Evolutionary conservation across 352 stramenopile genomes (phyloP), one percentile per base, ranked within the genome.

Genomic region (Blastocystis sp.): DNA sequence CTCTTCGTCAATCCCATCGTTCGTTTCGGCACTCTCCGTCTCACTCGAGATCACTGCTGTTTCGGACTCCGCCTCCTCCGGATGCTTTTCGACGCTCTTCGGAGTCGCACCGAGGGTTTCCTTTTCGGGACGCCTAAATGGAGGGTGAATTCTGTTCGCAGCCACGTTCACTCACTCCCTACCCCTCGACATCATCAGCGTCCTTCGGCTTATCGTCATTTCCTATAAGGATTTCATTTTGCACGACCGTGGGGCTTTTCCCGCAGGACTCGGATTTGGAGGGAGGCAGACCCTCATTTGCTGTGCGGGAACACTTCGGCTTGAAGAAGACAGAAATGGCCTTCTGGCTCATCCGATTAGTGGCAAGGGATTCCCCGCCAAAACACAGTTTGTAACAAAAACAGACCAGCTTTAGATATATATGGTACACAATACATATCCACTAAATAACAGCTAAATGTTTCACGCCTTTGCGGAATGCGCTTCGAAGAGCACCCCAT

Each of bases 301-400:
- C 54, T 4, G 3, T 11, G 10, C 34, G 7, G 64, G 10, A 43
- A 28, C 52, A 52, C 42, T 24, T 84, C 10, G 74, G 54, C 21
- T 84, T 84, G 74, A 84, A 84, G 48, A 70, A 84, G 54, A 69
- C 52, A 1, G 61, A 54, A 84, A 84, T 84, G 2, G 74, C 43
- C 3, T 28, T 42, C 60, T 66, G 74, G 66, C 74, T 84, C 74
- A 84, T 84, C n/a, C n/a, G 38, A 17, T 57, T 57, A 17, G 48
- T 57, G 48, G 14, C 14, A 17, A 7, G 48, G 48, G 14, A 17
- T 57, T 7, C 48, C 48, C 6, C 48, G 48, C 28, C 28, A 34
- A 34, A 34, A 34, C 48, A 57, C 14, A 57, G 48, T 57, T 7
- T 7, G 48, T 34, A 34, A 34, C 28, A 6, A 17, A 11, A 84